Base-by-base conservation (phyloP, 2,329 filamentous ascomycete genomes). In the Fusarium anguioides region DNA sequence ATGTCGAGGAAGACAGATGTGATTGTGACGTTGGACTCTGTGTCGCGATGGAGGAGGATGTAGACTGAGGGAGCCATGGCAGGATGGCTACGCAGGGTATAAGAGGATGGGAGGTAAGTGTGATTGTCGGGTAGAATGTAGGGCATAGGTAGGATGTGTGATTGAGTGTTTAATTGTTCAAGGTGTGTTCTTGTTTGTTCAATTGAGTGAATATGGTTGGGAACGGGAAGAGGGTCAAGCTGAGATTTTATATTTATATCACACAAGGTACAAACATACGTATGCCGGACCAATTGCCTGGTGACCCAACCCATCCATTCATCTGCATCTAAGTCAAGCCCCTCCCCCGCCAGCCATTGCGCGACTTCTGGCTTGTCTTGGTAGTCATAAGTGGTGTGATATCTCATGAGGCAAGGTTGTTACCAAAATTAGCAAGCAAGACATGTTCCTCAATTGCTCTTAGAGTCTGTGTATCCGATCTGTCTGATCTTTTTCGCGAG, bases 1-100 rank as follows among this genome's bases (percentile, higher is more conserved):
- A 80, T 71, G 24, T 73, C 70, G 23, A 74, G 71, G 57, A 73
- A 79, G 54, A 75, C 75, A 61, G 74, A 76, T 29, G 75, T 58
- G 26, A 79, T 68, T 41, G 67, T 69, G 26, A 72, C 70, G 10
- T 67, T 69, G 27, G 49, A 64, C 45, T 47, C 59, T 24, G 64
- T 62, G 68, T 78, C 76, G 40, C 64, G 70, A 64, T 77, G 73
- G 46, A 79, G 55, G 53, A 79, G 69, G 44, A 78, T 64, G 63
- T 73, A 78, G 47, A 79, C 76, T 42, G 71, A 72, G 33, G 71
- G 70, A 9, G 72, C 62, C 72, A 74, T 72, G 29, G 64, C 70
- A 36, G 49, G 52, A 46, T 48, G 55, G 36, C 59, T 53, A 21
- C 59, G 51, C 10, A 39, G 20, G 8, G 39, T 27, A 33, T 68